Evolutionary conservation across 768 basidiomycete genomes (phyloP), one percentile per base, ranked within the genome.

Genomic region (Boletus bicolor): DNA sequence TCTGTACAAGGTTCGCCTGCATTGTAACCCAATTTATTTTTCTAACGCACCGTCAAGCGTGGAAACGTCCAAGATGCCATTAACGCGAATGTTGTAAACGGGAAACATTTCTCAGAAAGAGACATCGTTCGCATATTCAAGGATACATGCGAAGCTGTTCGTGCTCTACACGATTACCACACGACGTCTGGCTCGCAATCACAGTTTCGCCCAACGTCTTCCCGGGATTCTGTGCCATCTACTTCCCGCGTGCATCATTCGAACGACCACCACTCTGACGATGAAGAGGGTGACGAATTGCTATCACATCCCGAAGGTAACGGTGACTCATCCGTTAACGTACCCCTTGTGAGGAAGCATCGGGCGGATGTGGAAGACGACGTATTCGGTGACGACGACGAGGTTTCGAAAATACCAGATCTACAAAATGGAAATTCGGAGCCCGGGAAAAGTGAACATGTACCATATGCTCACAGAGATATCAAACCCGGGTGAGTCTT

Each of bases 51-150:
- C 52, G n/a, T 42, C 58, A 60, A 93, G 91, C 81, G 87, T 51
- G 96, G 93, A 30, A 98, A 98, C 66, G 80, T 99, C 7, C 97
- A 98, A 81, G 94, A 98, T 67, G 85, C 85, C 32, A 98, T 99
- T 59, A 93, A 93, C 65, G 78, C 84, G 39, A 87, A 95, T 67
- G 81, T 89, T 34, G 85, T 93, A 52, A 91, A 92, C 59, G 83
- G 86, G 28, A 83, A 86, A 41, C 86, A 85, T 54, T 92, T 93
- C 68, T 81, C 93, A 1, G 97, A 99, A 72, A 82, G 82, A 61
- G 89, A 93, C 47, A 91, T 98, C 77, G 77, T 98, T 36, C 81
- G 82, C 44, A 79, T 96, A 37, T 98, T 99, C 80, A 90, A 86
- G 61, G 96, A 96, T 9, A 93, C 96, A 10, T 98, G 96, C 72